Conservation (phyloP, 2,329 filamentous ascomycete species). For the Fusarium sp. region DNA sequence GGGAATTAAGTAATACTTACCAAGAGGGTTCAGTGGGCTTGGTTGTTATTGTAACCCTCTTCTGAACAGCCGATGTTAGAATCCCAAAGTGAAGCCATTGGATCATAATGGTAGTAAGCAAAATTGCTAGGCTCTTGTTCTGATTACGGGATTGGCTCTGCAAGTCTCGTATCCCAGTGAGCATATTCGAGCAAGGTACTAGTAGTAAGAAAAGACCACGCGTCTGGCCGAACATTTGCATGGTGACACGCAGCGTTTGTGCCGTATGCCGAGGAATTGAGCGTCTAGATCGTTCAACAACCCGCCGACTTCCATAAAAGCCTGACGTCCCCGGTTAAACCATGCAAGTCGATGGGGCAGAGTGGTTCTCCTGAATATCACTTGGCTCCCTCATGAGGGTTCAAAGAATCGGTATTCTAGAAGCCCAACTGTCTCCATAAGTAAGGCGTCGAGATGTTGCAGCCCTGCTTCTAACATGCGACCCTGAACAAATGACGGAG, state of each 20-base stretch:
- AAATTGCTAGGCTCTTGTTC: constrained; percentile 2
- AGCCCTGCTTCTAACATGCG: constrained; percentile 14
- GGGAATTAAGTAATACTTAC: constrained; percentile 2
- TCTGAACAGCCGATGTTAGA: background rate
- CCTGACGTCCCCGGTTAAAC: constrained; percentile 18
- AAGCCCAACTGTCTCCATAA: constrained; percentile 16
- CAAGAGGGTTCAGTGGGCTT: background rate
- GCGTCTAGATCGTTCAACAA: constrained; percentile 4
- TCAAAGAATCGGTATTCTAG: constrained; percentile 18
- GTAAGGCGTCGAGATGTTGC: constrained; percentile 19
- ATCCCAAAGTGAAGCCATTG: background rate
- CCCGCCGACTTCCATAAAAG: constrained; percentile 15
- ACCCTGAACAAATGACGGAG: constrained; percentile 35
- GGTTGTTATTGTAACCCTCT: background rate
- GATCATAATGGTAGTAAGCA: constrained; percentile 3
- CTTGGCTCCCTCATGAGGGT: constrained; percentile 38
- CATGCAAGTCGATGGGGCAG: constrained; percentile 22
- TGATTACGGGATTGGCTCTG: constrained; percentile 9
- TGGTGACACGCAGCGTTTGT: constrained; percentile 20
- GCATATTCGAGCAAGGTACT: background rate
- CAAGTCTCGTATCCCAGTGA: constrained; percentile 9
- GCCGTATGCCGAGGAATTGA: constrained; percentile 20
- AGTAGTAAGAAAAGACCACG: constrained; percentile 14
- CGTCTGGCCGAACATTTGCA: constrained; percentile 4
- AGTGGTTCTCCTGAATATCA: constrained; percentile 22